A percentile compares a stretch with the other conserved stretches of the same genome.
Conservation (phyloP, 2,329 filamentous ascomycete species). For the Zopfia rhizophila region DNA sequence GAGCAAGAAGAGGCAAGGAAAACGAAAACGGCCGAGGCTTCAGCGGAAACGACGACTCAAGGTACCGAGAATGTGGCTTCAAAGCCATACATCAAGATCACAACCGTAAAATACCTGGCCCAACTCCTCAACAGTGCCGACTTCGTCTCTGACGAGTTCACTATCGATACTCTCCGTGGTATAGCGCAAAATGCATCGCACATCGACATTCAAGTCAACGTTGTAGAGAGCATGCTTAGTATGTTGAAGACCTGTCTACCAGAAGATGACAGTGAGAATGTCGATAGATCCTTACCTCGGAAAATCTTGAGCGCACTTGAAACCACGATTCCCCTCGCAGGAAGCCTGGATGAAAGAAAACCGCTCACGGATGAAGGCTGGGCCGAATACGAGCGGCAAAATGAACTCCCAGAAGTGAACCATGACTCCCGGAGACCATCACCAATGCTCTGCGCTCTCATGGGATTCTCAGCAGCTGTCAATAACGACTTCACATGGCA, state of each 20-base stretch:
- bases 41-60: background rate
- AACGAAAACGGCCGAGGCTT: background rate
- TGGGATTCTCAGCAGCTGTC: too few relatives aligned
- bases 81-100: constrained; percentile 50
- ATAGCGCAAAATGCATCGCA: constrained; percentile 47
- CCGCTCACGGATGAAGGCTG: constrained; percentile 45
- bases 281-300: constrained; percentile 16
- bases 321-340: constrained; percentile 42
- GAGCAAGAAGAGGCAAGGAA: constrained; percentile 25
- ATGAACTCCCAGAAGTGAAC: constrained; percentile 20
- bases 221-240: constrained; percentile 46
- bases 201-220: constrained; percentile 49
- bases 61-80: constrained; percentile 5
- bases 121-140: constrained; percentile 48
- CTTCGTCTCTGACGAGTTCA: constrained; percentile 42
- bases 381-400: constrained; percentile 30
- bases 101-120: constrained; percentile 56
- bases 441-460: background rate
- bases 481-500: constrained; percentile 2
- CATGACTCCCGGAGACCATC: background rate
- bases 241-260: constrained; percentile 30
- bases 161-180: constrained; percentile 42
- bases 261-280: constrained; percentile 8
- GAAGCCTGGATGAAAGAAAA: constrained; percentile 48
- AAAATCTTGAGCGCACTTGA: constrained; percentile 38